Base-by-base conservation (phyloP, 2,329 filamentous ascomycete species). In the Fusarium sp. region DNA sequence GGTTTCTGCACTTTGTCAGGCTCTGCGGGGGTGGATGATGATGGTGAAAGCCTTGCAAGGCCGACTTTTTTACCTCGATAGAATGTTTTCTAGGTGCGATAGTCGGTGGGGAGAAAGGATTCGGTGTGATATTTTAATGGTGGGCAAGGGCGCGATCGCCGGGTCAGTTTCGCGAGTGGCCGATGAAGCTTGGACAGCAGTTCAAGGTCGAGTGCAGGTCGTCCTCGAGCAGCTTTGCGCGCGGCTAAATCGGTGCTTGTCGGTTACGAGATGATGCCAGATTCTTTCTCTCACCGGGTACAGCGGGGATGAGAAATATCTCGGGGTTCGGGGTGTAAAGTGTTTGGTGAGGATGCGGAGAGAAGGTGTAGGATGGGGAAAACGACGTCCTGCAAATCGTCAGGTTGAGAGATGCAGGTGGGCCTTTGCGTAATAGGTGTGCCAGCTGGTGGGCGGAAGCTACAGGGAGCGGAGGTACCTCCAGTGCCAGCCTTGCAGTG, bases 141-240 rank as follows among this genome's bases (percentile, higher is more conserved):
- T 66, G 56, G 59, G 61, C 33, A 66, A 56, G 57, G 47, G 65
- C 56, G 65, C 45, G 66, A 63, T 79, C 66, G 63, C 66, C 60
- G 45, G 65, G 54, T 43, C 63, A 62, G 63, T 69, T 33, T 75
- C 66, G 63, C 67, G 58, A 50, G 58, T 70, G 59, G 67, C 65
- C 60, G 70, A 78, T 70, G 50, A 76, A 79, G 75, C 77, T 77
- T 72, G 66, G 71, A 68, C 71, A 73, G 74, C 71, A 74, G 76
- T 81, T 75, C 80, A 69, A 80, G 80, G 80, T 80, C 81, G 81
- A 77, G 84, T 85, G 83, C 83, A 85, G 82, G 82, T 81, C 83
- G 82, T 79, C 82, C 79, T 77, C 60, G 65, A 80, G 80, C 75
- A 83, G 82, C 79, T 83, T 76, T 74, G 78, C 78, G 78, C 64